A percentile compares a stretch with the other conserved stretches of the same genome.
Evolutionary conservation across 352 stramenopile genomes (phyloP).

Genomic region (Phytopythium vexans): DNA sequence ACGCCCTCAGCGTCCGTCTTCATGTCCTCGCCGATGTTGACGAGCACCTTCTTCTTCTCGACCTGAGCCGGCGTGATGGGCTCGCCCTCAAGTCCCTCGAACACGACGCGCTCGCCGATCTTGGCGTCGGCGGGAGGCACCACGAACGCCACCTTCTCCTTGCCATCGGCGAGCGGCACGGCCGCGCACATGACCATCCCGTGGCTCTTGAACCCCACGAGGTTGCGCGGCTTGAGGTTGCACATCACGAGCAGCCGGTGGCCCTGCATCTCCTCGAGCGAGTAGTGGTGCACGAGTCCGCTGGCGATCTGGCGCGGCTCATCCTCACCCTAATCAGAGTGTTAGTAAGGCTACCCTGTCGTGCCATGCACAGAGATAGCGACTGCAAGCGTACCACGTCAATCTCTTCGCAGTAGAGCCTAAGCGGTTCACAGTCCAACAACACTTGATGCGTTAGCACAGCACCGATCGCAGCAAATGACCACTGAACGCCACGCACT

Average conservation of each 20-base stretch:
- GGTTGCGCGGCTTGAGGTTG: constrained; percentile 90
- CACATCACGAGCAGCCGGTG: constrained; percentile 85
- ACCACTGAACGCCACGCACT: constrained; percentile 27
- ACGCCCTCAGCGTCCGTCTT: constrained; percentile 74
- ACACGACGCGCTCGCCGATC: constrained; percentile 73
- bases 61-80: constrained; percentile 79
- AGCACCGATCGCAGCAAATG: constrained; percentile 1
- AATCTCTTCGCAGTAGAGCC: constrained; percentile 91
- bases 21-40: constrained; percentile 74
- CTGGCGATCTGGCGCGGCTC: constrained; percentile 83
- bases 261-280: constrained; percentile 85
- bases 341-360: no score
- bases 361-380: no score
- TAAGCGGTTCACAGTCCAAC: constrained; percentile 5
- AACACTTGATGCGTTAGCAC: background rate
- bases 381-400: constrained; percentile 46
- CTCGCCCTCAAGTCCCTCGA: constrained; percentile 63
- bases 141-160: constrained; percentile 84
- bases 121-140: constrained; percentile 71
- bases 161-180: constrained; percentile 55
- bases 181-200: constrained; percentile 91
- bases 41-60: constrained; percentile 90
- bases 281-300: constrained; percentile 85
- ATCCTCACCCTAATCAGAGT: constrained; percentile 49
- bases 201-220: constrained; percentile 89